Percentiles rank a stretch among this genome's conserved stretches.
Conservation (phyloP, 495 filamentous ascomycete species). For the Tuber borchii region DNA sequence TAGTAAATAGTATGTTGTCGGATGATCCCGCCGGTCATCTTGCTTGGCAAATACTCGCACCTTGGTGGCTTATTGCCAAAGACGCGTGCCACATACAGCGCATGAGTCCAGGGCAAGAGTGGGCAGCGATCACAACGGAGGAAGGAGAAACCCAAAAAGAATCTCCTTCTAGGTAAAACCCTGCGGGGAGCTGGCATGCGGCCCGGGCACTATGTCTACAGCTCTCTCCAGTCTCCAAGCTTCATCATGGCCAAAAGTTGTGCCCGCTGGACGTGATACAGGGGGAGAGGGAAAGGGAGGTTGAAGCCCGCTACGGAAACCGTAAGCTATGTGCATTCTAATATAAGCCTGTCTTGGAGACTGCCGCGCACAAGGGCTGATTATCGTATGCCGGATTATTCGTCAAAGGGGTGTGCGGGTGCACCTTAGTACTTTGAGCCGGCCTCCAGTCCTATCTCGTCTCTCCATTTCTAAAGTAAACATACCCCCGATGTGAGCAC, state of each 20-base stretch:
- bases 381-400: background rate
- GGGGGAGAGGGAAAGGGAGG: background rate
- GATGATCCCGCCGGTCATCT: conserved; percentile 29
- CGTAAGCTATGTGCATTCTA: background rate
- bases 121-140: conserved; percentile 7
- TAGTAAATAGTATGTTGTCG: conserved; percentile 1
- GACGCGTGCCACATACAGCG: background rate
- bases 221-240: background rate
- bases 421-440: background rate
- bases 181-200: background rate
- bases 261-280: background rate
- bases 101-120: background rate
- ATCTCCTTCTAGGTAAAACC: background rate
- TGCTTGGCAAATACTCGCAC: conserved; percentile 15
- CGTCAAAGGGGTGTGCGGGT: background rate
- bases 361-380: background rate
- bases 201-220: background rate
- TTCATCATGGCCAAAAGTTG: background rate
- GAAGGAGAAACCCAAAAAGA: conserved; percentile 10
- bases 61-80: conserved; percentile 13
- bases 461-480: conserved; percentile 21
- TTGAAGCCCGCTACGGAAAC: background rate
- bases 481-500: conserved; percentile 21
- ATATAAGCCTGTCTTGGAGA: background rate
- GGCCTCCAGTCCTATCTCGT: conserved; percentile 4